Base-by-base conservation (phyloP, 2,329 filamentous ascomycete genomes). In the Fusarium veterinarium region DNA sequence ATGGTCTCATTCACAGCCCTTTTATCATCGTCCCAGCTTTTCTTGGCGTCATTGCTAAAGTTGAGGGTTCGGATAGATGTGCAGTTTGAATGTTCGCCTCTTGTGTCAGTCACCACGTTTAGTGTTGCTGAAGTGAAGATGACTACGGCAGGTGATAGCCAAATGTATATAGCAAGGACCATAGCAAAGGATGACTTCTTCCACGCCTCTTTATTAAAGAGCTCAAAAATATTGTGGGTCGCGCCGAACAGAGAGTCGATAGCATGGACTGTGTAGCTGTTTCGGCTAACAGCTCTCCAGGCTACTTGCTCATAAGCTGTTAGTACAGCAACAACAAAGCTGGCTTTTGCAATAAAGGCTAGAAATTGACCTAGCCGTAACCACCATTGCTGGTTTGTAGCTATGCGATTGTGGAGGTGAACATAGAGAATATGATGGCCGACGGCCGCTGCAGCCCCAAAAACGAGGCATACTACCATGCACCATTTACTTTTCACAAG, bases 121-220 rank as follows among this genome's bases (percentile, higher is more conserved):
- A 75, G 58, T 8, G 73, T 75, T 14, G 72, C 70, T 0, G 73
- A 75, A 1, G 73, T 64, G 19, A 75, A 75, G 14, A 75, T 75
- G 14, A 75, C 62, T 6, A 75, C 70, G 1, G 67, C 30, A 5
- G 72, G 73, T 9, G 64, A 73, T 0, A 67, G 45, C 73, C 70
- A 75, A 19, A 75, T 52, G 20, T 72, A 75, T 23, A 75, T 63
- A 8, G 72, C 71, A 3, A 75, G 46, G 11, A 67, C 55, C 72
- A 75, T 75, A 40, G 58, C 57, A 3, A 73, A 52, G 10, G 59
- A 59, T 4, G 72, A 69, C 31, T 69, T 73, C 8, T 38, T 67
- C 72, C 72, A 75, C 9, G 73, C 72, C 16, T 75, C 73, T 19
- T 19, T 56, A 20, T 65, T 73, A 14, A 75, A 72, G 1, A 75